Base-by-base conservation (phyloP, 2,329 filamentous ascomycete species). In the Colletotrichum liaoningense region DNA sequence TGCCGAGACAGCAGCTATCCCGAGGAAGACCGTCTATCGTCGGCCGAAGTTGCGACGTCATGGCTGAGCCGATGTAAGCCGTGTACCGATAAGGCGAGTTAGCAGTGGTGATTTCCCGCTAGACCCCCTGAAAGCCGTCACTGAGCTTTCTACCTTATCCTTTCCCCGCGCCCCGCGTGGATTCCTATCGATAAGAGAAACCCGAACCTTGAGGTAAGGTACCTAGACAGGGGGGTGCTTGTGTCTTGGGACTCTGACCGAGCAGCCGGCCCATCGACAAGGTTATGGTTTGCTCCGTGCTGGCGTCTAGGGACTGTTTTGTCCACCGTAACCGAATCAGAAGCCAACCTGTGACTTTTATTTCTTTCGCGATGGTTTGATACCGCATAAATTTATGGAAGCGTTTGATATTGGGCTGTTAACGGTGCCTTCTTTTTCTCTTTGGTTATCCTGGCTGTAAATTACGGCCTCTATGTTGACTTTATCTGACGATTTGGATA, bases 31-130 rank as follows among this genome's bases (percentile, higher is more conserved):
- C 70, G 70, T 73, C 70, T 73, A 71, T 30, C 60, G 49, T 73
- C 71, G 71, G 71, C 60, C 46, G 62, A 56, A 30, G 28, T 35
- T 62, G 49, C 52, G 75, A 79, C 76, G 77, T 78, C 77, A 77
- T 74, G 57, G n/a, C 78, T 82, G 79, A 81, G 81, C 81, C 81
- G 81, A 83, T 74, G 76, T 58, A 81, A 83, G 75, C 73, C 74
- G 74, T 62, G 30, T 42, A 42, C 38, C 16, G 38, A 42, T 42
- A 42, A 42, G 38, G 38, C 16, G 16, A 19, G 38, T 42, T 19
- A 6, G 38, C 14, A 24, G 1, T 11, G 28, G 30, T 46, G 35
- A 55, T 60, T 6, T 26, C 11, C 38, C 57, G 19, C 55, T 26
- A 28, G 26, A 33, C 30, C 14, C 35, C 33, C 52, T 30, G 24